Base-by-base conservation (phyloP, 1,139 yeast genomes). In the Scheffersomyces illinoinensis region DNA sequence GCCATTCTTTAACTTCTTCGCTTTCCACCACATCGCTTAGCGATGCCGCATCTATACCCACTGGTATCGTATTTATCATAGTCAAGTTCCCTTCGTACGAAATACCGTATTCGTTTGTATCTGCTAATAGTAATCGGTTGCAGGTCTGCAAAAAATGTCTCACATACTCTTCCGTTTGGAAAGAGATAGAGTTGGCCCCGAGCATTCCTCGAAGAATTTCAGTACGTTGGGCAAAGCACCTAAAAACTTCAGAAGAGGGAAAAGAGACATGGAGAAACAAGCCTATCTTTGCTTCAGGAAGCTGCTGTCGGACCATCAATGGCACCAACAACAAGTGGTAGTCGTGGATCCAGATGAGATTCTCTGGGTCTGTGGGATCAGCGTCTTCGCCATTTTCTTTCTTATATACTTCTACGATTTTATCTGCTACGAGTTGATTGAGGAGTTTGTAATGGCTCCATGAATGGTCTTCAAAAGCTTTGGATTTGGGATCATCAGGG, bases 91-190 rank as follows among this genome's bases (percentile, higher is more conserved):
- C 92, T 33, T 87, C 85, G 66, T 83, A 88, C 58, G 86, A 83
- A 14, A 93, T 76, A n/a, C 95, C 96, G 58, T 81, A 82, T n/a
- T 86, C 87, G 55, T 87, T 87, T 14, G 91, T 86, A 74, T 95
- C 98, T 0, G 96, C 93, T 62, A 93, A 84, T 54, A 96, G 76
- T 54, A 96, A 78, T 59, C 97, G 81, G 65, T 90, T 91, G 67
- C 97, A 89, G 4, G 98, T 93, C 74, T 93, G 98, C 61, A 90
- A 76, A 73, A 96, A 96, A 74, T 95, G 99, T 67, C 97, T 86
- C 24, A 93, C 96, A 66, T 93, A 95, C 71, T 95, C 99, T 47
- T 88, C 88, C 12, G 96, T 93, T 73, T 95, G 99, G 78, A 95
- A 93, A 1, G 95, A 88, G 54, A 96, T 85, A 60, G 90, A 85